A percentile compares a stretch with the other conserved stretches of the same genome.
Evolutionary conservation across 805 yeast genomes (phyloP).

Genomic region (Hanseniaspora pseudoguilliermondii): DNA sequence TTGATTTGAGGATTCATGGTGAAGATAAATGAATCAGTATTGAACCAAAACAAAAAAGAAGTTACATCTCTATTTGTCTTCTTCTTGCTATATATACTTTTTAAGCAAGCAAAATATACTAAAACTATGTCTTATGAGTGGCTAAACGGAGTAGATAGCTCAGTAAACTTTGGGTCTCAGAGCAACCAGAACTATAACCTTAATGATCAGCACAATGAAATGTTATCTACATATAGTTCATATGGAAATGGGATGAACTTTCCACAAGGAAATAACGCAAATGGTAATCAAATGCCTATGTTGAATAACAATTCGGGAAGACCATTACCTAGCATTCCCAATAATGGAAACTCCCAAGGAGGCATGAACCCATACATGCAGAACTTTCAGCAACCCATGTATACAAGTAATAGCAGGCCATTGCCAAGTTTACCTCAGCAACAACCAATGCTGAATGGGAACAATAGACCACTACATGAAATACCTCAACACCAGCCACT

Average conservation of each 20-base stretch:
- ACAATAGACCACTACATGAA: not conserved
- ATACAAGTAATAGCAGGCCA: not conserved
- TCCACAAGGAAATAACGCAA: not conserved
- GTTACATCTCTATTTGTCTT: no score
- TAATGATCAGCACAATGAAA: not conserved
- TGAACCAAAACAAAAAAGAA: no score
- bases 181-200: not conserved
- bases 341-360: not conserved
- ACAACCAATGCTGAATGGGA: not conserved
- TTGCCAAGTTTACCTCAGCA: not conserved
- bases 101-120: no score
- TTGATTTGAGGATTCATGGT: no score
- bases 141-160: slow-evolving; percentile 11
- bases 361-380: not conserved
- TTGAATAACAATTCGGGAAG: not conserved
- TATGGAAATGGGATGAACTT: no score
- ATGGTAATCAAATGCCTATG: not conserved
- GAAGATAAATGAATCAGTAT: no score
- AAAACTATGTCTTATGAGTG: slow-evolving; percentile 8
- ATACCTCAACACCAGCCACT: not conserved
- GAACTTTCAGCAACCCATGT: not conserved
- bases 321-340: not conserved
- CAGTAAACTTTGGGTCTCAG: slow-evolving; percentile 6
- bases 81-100: no score
- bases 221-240: not conserved